These are phyloP conservation scores for Pluteus cervinus DNA, from an alignment of 768 basidiomycete genomes.

Conservation along the genomic window DNA sequence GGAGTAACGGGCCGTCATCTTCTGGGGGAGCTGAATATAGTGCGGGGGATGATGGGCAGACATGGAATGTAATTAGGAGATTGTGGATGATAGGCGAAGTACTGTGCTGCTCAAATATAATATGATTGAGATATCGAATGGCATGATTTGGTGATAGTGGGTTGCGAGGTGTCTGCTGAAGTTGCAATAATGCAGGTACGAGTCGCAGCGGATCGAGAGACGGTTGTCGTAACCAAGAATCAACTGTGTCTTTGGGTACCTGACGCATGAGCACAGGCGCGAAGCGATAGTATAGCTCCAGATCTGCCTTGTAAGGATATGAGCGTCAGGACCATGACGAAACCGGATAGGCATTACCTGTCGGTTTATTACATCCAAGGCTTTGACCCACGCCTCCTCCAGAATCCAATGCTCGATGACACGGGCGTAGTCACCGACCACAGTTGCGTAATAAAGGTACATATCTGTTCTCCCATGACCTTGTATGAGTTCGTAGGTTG, in stretches of 20 bases:
- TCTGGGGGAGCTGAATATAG: conserved; percentile 22
- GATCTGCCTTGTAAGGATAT: conserved; percentile 47
- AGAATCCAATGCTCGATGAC: conserved; percentile 91
- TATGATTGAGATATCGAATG: conserved; percentile 81
- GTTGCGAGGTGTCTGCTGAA: conserved; percentile 68
- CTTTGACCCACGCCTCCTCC: conserved; percentile 89
- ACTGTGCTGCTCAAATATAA: conserved; percentile 75
- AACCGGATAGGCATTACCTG: conserved; percentile 51
- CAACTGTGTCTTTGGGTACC: conserved; percentile 84
- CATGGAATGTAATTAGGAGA: conserved; percentile 83
- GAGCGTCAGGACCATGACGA: background rate
- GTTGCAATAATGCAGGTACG: conserved; percentile 81
- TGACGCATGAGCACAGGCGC: conserved; percentile 83
- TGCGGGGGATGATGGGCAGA: conserved; percentile 42
- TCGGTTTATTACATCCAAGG: conserved; percentile 83
- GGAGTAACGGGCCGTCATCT: conserved; percentile 73
- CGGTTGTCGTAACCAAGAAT: conserved; percentile 85
- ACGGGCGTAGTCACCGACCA: conserved; percentile 74
- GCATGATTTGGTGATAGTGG: conserved; percentile 78
- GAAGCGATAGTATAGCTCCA: conserved; percentile 91
- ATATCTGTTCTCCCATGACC: conserved; percentile 91
- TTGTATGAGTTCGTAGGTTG: conserved; percentile 89
- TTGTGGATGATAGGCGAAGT: conserved; percentile 90
- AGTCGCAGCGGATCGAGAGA: conserved; percentile 77
- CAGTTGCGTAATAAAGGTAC: conserved; percentile 82